Conservation (phyloP, 2,329 filamentous ascomycete genomes). For the Fusarium dimerum region DNA sequence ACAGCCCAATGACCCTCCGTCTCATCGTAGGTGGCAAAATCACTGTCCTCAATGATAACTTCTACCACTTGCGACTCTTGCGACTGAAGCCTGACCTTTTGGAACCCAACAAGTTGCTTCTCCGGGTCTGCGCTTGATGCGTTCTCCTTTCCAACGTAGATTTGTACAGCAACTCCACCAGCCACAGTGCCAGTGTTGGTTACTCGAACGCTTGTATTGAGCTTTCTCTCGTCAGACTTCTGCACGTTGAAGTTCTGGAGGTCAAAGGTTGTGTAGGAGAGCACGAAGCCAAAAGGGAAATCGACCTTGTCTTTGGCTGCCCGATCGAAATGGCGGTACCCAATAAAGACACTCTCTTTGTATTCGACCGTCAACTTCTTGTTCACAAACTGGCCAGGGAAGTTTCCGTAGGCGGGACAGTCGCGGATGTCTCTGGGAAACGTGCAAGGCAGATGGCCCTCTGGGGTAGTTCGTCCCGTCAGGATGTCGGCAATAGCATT, state of each 20-base stretch:
- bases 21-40: too few relatives aligned
- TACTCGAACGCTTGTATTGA: too few relatives aligned
- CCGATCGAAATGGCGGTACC: conserved; percentile 69
- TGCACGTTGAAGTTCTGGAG: conserved; percentile 31
- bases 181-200: too few relatives aligned
- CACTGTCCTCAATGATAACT: too few relatives aligned
- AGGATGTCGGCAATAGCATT: conserved; percentile 69
- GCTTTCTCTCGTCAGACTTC: not conserved
- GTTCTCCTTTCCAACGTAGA: too few relatives aligned
- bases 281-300: conserved; percentile 12
- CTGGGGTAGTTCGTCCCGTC: conserved; percentile 64
- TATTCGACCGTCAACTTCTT: conserved; percentile 61
- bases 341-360: conserved; percentile 69
- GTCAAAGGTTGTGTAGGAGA: conserved; percentile 13
- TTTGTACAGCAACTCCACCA: too few relatives aligned
- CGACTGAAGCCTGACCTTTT: too few relatives aligned
- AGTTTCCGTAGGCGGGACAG: conserved; percentile 68
- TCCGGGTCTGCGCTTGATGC: too few relatives aligned
- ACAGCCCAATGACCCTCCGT: too few relatives aligned
- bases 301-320: conserved; percentile 53
- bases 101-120: too few relatives aligned
- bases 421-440: conserved; percentile 63
- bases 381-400: conserved; percentile 43
- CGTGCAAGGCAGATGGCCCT: conserved; percentile 63
- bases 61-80: too few relatives aligned